Percentiles rank a stretch among this genome's conserved stretches.
These are phyloP conservation scores for Backusella tarrabulga DNA, from an alignment of 192 early-diverging fungal species.

Conservation along the genomic window DNA sequence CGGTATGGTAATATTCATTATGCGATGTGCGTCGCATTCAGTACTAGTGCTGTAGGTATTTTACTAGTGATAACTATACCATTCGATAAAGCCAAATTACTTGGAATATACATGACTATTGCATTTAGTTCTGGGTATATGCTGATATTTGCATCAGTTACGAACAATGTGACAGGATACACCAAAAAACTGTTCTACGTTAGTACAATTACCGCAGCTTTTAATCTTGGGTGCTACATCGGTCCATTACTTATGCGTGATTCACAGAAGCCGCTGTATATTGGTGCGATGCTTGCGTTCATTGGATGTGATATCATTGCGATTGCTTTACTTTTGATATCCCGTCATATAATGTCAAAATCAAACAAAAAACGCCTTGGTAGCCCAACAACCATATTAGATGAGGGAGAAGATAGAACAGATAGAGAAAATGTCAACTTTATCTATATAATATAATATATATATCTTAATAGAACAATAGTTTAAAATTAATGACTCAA, in stretches of 20 bases:
- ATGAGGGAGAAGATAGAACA: background rate
- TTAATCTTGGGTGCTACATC: constrained; percentile 18
- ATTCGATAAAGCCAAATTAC: constrained; percentile 7
- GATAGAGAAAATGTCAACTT: background rate
- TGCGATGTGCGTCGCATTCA: background rate
- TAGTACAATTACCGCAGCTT: background rate
- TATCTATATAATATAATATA: background rate
- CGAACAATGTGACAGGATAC: constrained; percentile 12
- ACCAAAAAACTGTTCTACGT: constrained; percentile 19
- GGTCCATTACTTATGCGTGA: constrained; percentile 24
- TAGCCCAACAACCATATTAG: background rate
- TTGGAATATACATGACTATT: constrained; percentile 18
- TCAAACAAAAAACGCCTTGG: constrained; percentile 6
- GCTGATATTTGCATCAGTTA: constrained; percentile 9
- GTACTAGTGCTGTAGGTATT: constrained; percentile 12
- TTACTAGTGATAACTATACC: constrained; percentile 19
- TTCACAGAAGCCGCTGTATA: constrained; percentile 17
- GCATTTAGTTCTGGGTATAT: constrained; percentile 3
- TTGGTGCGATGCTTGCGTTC: constrained; percentile 16
- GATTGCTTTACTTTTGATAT: constrained; percentile 11
- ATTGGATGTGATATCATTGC: constrained; percentile 9
- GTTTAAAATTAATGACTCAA: background rate
- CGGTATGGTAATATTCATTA: background rate
- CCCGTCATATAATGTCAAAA: constrained; percentile 18
- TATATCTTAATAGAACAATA: background rate